A percentile compares a stretch with the other conserved stretches of the same genome.
Conservation (phyloP, 768 basidiomycete species). For the Boletus rufocinnamomeus region DNA sequence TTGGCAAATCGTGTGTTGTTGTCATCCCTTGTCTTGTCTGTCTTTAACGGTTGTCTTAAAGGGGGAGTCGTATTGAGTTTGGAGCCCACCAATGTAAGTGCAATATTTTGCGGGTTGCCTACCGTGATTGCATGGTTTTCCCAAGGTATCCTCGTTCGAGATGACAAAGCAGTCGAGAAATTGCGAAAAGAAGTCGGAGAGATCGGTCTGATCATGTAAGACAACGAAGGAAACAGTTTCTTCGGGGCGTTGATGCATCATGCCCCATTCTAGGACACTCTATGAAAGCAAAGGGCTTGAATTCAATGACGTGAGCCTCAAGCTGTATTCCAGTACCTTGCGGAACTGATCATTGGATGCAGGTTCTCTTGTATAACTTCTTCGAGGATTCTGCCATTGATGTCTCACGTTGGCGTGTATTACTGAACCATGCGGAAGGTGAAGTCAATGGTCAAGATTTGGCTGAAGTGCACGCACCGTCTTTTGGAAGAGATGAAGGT, state of each 20-base stretch:
- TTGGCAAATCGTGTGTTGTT: slow-evolving; percentile 44
- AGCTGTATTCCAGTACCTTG: background rate
- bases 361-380: slow-evolving; percentile 78
- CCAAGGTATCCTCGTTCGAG: slow-evolving; percentile 68
- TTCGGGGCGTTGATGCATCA: background rate
- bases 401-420: slow-evolving; percentile 57
- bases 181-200: slow-evolving; percentile 56
- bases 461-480: slow-evolving; percentile 37
- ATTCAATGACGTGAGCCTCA: slow-evolving; percentile 22
- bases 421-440: slow-evolving; percentile 45
- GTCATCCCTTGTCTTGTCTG: background rate
- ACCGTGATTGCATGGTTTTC: background rate
- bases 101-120: background rate
- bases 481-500: slow-evolving; percentile 45
- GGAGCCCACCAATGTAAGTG: slow-evolving; percentile 66
- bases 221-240: background rate
- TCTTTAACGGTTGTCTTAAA: slow-evolving; percentile 24
- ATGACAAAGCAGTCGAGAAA: slow-evolving; percentile 50
- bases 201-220: slow-evolving; percentile 61
- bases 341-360: background rate
- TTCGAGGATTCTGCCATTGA: slow-evolving; percentile 63
- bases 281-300: slow-evolving; percentile 38
- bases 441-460: slow-evolving; percentile 14
- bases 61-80: slow-evolving; percentile 54
- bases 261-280: slow-evolving; percentile 25